Base-by-base conservation (phyloP, 208 protist species). In the Trypanosomatidae sp. region DNA sequence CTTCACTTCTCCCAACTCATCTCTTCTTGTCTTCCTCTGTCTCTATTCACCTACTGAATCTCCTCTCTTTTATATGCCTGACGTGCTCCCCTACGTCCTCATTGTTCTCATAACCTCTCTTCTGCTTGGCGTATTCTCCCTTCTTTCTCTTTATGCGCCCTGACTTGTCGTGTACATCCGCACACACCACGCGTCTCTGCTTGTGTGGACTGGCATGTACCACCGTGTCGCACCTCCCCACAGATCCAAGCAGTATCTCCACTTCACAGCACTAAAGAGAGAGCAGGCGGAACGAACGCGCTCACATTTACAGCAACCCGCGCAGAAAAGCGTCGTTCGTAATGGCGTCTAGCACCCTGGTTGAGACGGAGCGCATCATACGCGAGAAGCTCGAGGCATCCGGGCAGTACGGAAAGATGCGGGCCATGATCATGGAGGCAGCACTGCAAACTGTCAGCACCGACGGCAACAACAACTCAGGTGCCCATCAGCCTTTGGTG, bases 351-450 rank as follows among this genome's bases (percentile, higher is more conserved):
- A 72, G 49, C 44, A 44, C 66, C 50, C 1, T 64, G 55, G 79
- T 62, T 44, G 80, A 88, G 17, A 89, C 86, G 36, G 89, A 95
- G 78, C 71, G 85, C 53, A 53, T 87, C n/a, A 89, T 97, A 72
- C 87, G 86, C 25, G 81, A 92, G 60, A 84, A 79, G 55, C 80
- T 97, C 50, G 89, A 95, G 80, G 66, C 71, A 28, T 88, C 86
- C 1, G 93, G 93, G 2, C 85, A 95, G 76, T 79, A 92, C 15
- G 83, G 79, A 41, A 95, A 94, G 73, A 97, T 97, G 86, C 83
- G 87, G 10, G 93, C 93, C 41, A 95, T 97, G 93, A 86, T 97
- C 52, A 87, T 93, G 53, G 91, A 97, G 60, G 91, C 93, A 0
- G 81, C 91, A 17, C 77, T 95, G 47, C 84, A 85, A 72, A 72